phyloP scores from a whole-genome alignment of 345 rosid genomes.

The Gossypium sturtianum region DNA sequence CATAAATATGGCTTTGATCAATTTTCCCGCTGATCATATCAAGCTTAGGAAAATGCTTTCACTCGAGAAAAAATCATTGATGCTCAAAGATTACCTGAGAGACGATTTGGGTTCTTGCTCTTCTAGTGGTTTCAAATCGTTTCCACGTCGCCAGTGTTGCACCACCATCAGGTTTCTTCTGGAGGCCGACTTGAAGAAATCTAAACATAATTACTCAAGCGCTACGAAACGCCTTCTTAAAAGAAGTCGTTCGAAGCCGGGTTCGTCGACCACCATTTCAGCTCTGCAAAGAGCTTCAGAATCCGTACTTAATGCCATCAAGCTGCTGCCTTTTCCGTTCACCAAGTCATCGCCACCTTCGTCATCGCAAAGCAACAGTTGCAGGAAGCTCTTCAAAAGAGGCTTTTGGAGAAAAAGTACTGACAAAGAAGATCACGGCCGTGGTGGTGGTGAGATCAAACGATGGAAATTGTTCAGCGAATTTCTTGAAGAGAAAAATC shows the following conservation, averaged over 20 bases:
- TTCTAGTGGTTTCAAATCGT: constrained; percentile 82
- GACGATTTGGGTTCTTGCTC: constrained; percentile 87
- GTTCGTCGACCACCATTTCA: constrained; percentile 18
- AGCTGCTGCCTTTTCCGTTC: constrained; percentile 46
- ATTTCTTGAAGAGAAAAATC: constrained; percentile 35
- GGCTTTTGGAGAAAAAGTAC: constrained; percentile 48
- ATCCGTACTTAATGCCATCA: constrained; percentile 59
- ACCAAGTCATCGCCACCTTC: constrained; percentile 24
- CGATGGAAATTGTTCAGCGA: constrained; percentile 47
- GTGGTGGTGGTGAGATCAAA: constrained; percentile 22
- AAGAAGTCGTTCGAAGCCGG: constrained; percentile 20
- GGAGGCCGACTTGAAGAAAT: constrained; percentile 54
- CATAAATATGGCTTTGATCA: constrained; percentile 21
- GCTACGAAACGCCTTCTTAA: constrained; percentile 19
- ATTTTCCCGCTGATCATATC: constrained; percentile 11
- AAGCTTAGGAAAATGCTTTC: constrained; percentile 13
- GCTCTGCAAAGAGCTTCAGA: constrained; percentile 57
- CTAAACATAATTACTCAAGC: constrained; percentile 17
- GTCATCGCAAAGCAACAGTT: constrained; percentile 10
- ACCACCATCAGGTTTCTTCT: constrained; percentile 59
- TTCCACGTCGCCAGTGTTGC: constrained; percentile 69
- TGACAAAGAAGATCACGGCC: not conserved
- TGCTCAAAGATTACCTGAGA: constrained; percentile 70
- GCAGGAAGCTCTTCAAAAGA: constrained; percentile 31
- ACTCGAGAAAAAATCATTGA: constrained; percentile 30